Base-by-base conservation (phyloP, 768 basidiomycete genomes). In the Rhodotorula toruloides region DNA sequence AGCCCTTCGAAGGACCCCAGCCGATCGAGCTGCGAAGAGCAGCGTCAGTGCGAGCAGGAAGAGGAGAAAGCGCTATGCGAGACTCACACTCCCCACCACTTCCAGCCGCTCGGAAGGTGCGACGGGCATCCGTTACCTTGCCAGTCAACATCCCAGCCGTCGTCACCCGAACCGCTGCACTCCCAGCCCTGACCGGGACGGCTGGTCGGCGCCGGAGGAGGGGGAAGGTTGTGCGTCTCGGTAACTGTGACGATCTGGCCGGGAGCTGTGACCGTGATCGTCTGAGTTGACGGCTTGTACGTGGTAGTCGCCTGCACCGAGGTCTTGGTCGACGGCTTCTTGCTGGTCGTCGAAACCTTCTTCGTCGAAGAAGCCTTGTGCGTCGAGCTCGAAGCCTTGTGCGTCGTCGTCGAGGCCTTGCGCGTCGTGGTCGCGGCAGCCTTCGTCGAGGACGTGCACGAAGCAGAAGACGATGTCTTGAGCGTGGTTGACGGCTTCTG, bases 1-100 rank as follows among this genome's bases (percentile, higher is more conserved):
- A 52, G 9, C 49, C 40, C 31, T 40, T 31, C 29, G 19, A 13
- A 9, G 58, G 58, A 3, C 49, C 58, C 58, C 58, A 60, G 40
- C 58, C 58, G 49, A 60, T 60, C 3, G 19, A 0, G 22, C 17
- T 42, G 48, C 29, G 17, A 25, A n/a, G n/a, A 25, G 16, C 8
- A 42, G 14, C n/a, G 29, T 49, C 48, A 42, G 54, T 14, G n/a
- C 6, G 54, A 8, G 2, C 16, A 54, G 40, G n/a, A 16, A 27
- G 46, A 27, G 13, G 17, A 19, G 31, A 25, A 17, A 16, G 22
- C 5, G 34, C 25, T 16, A 19, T 5, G n/a, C n/a, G 17, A 16
- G 9, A 42, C n/a, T n/a, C 40, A 42, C 39, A 32, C 6, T 3
- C 32, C 47, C 19, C 37, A 60, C 25, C 49, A 48, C 37, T 37